A percentile compares a stretch with the other conserved stretches of the same genome.
phyloP scores from a whole-genome alignment of 2,329 filamentous ascomycete species.

The Chrysosporium queenslandicum region DNA sequence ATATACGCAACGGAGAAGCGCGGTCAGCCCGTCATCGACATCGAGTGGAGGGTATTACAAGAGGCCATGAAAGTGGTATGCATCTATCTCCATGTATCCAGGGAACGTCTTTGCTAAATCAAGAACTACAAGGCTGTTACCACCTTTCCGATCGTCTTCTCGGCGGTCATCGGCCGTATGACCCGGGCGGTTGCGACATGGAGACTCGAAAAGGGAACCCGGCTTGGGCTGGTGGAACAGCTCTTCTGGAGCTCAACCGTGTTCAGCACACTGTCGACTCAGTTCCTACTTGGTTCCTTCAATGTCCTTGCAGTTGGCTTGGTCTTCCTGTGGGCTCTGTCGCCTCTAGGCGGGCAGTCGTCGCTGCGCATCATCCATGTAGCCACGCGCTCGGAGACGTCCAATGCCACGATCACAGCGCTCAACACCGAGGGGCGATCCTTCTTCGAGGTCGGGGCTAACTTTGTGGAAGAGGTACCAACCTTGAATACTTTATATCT shows the following conservation, averaged over 20 bases:
- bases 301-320: conserved; percentile 11
- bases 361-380: conserved; percentile 12
- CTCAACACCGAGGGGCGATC: conserved; percentile 12
- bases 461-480: neutral
- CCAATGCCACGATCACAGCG: neutral
- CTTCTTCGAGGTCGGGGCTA: conserved; percentile 1
- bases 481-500: conserved; percentile 11
- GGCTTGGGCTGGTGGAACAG: conserved; percentile 12
- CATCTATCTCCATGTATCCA: neutral
- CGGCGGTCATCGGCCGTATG: conserved; percentile 14
- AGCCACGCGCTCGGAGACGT: neutral
- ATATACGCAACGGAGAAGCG: neutral
- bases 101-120: no score
- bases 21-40: neutral
- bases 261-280: conserved; percentile 12
- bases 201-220: conserved; percentile 12
- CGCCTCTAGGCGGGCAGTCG: conserved; percentile 9
- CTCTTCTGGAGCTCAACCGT: conserved; percentile 13
- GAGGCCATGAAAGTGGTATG: conserved; percentile 12
- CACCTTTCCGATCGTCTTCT: conserved; percentile 13
- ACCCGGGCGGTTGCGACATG: conserved; percentile 9
- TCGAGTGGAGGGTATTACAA: conserved; percentile 7
- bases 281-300: conserved; percentile 13
- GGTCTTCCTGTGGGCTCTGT: conserved; percentile 12
- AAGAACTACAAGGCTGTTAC: conserved; percentile 5